Conservation (phyloP, 108 stramenopile species). For the Nitzschia sp. region DNA sequence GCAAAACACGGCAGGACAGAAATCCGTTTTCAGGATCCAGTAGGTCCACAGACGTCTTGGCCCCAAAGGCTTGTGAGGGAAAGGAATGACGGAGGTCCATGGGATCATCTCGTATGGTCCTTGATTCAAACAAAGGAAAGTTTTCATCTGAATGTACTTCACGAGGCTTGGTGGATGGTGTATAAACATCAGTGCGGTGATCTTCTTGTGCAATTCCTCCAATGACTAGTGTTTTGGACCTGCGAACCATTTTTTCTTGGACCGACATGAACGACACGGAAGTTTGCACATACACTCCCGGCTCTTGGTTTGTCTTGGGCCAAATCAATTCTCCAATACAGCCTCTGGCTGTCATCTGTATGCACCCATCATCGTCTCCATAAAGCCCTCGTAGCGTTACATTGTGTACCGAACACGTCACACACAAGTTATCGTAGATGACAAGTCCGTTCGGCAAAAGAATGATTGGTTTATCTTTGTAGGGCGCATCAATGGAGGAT, state of each 20-base stretch:
- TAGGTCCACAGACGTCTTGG: slow-evolving; percentile 65
- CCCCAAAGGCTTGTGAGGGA: slow-evolving; percentile 59
- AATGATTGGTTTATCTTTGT: slow-evolving; percentile 44
- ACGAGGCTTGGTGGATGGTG: slow-evolving; percentile 25
- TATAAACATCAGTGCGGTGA: slow-evolving; percentile 9
- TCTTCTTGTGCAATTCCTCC: slow-evolving; percentile 42
- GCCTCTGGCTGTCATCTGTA: slow-evolving; percentile 63
- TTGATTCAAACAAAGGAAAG: slow-evolving; percentile 70
- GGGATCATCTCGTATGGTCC: slow-evolving; percentile 59
- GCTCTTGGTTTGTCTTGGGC: slow-evolving; percentile 56
- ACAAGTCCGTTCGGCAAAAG: slow-evolving; percentile 61
- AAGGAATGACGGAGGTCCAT: slow-evolving; percentile 46
- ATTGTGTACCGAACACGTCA: slow-evolving; percentile 58
- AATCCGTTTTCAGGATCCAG: slow-evolving; percentile 13
- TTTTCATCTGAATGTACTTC: slow-evolving; percentile 47
- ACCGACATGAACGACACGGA: slow-evolving; percentile 55
- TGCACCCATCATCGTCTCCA: slow-evolving; percentile 31
- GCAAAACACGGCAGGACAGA: slow-evolving; percentile 31
- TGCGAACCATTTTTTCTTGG: slow-evolving; percentile 33
- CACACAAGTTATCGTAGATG: slow-evolving; percentile 61
- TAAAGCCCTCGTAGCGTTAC: slow-evolving; percentile 49
- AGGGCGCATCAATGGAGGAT: slow-evolving; percentile 8
- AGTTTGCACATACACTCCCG: slow-evolving; percentile 60
- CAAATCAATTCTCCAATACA: slow-evolving; percentile 70
- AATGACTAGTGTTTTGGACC: slow-evolving; percentile 24